Evolutionary conservation across 202 grass and related monocot species (phyloP).

Genomic region (Cymbopogon flexuosus): DNA sequence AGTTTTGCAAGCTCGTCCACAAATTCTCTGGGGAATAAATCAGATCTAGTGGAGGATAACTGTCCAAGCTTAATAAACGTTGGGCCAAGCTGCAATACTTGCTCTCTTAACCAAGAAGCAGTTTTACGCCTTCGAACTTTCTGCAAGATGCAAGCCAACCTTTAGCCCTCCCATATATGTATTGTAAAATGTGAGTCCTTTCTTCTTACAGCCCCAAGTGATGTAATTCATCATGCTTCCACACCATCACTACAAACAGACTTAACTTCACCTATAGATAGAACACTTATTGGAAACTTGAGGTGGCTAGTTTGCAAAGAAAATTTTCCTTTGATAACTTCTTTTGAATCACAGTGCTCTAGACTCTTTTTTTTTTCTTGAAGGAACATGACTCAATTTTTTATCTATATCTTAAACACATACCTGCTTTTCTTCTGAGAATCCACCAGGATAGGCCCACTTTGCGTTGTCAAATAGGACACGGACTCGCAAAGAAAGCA

Average conservation of each 20-base stretch:
- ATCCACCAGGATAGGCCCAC: constrained; percentile 80
- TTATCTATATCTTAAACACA: constrained; percentile 18
- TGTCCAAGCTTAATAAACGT: constrained; percentile 98
- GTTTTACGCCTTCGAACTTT: constrained; percentile 67
- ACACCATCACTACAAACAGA: neutral
- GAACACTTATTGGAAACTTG: neutral
- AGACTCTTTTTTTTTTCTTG: neutral
- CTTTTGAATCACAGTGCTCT: neutral
- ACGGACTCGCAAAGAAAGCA: constrained; percentile 62
- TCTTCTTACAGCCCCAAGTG: neutral
- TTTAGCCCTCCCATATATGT: constrained; percentile 14
- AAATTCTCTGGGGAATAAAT: constrained; percentile 84
- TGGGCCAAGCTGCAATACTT: constrained; percentile 90
- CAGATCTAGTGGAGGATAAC: constrained; percentile 90
- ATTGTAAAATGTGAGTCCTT: neutral
- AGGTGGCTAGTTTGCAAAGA: neutral
- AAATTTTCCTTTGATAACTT: neutral
- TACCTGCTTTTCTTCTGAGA: constrained; percentile 88
- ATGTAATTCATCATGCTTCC: neutral
- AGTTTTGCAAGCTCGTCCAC: constrained; percentile 96
- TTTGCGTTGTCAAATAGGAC: constrained; percentile 75
- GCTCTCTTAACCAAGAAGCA: constrained; percentile 90
- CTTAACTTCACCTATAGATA: neutral
- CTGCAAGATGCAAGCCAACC: constrained; percentile 38
- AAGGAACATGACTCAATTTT: neutral